phyloP scores from a whole-genome alignment of 208 protist species.

The Herpetomonas muscarum region DNA sequence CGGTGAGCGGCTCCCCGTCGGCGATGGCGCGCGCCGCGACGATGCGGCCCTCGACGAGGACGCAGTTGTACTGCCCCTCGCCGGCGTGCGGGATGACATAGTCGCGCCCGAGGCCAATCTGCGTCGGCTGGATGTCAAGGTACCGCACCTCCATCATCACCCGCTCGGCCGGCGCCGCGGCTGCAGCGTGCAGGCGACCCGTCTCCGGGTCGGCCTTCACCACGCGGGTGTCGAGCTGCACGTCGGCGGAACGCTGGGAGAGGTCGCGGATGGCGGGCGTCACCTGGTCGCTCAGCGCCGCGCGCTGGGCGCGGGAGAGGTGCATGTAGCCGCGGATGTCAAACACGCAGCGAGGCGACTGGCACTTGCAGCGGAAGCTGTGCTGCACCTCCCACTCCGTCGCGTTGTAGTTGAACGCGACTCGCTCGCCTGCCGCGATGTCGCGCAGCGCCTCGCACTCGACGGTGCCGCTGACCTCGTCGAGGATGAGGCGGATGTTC shows the following conservation, averaged over 20 bases:
- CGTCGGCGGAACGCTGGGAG: slow-evolving; percentile 23
- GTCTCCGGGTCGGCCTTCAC: slow-evolving; percentile 18
- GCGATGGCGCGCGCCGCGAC: slow-evolving; percentile 39
- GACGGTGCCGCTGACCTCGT: slow-evolving; percentile 56
- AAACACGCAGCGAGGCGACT: slow-evolving; percentile 45
- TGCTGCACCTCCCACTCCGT: slow-evolving; percentile 81
- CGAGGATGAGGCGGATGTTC: slow-evolving; percentile 63
- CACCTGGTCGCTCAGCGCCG: slow-evolving; percentile 28
- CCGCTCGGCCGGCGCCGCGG: slow-evolving; percentile 26
- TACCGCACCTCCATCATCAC: slow-evolving; percentile 64
- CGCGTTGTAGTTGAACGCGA: slow-evolving; percentile 80
- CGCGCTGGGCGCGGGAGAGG: slow-evolving; percentile 48
- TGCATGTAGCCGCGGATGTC: slow-evolving; percentile 79
- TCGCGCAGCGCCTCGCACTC: slow-evolving; percentile 72
- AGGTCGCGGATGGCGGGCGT: slow-evolving; percentile 61
- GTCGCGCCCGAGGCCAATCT: slow-evolving; percentile 49
- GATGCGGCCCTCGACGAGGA: slow-evolving; percentile 76
- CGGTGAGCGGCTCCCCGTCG: slow-evolving; percentile 33
- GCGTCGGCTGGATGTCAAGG: slow-evolving; percentile 67
- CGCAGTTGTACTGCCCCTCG: slow-evolving; percentile 43
- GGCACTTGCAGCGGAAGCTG: slow-evolving; percentile 72
- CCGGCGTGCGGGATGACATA: slow-evolving; percentile 56
- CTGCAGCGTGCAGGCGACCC: slow-evolving; percentile 27
- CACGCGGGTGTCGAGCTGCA: slow-evolving; percentile 43
- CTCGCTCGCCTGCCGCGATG: slow-evolving; percentile 54